phyloP scores from a whole-genome alignment of 31 red algal species.

The Asparagopsis taxiformis region DNA sequence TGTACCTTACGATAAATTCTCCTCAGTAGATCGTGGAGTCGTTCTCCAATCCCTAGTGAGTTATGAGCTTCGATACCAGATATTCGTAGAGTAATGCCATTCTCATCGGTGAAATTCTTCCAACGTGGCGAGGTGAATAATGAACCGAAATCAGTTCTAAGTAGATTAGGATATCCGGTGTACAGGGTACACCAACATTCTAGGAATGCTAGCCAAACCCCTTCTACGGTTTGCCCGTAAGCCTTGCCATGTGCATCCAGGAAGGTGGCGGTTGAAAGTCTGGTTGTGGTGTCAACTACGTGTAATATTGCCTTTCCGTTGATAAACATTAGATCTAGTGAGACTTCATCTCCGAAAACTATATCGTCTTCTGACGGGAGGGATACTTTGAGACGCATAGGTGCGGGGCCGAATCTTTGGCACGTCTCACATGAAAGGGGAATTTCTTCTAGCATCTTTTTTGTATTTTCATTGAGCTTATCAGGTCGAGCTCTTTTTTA shows the following conservation, averaged over 20 bases:
- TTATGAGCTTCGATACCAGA: too few species aligned
- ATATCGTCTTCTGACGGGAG: constrained; percentile 1
- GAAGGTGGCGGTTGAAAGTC: constrained; percentile 9
- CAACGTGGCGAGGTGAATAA: too few species aligned
- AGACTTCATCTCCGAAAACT: constrained; percentile 3
- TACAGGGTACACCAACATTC: too few species aligned
- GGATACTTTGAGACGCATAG: constrained; percentile 5
- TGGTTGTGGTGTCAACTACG: background rate
- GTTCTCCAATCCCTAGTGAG: too few species aligned
- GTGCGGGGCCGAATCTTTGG: background rate
- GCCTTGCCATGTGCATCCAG: constrained; percentile 1
- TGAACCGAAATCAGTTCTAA: too few species aligned
- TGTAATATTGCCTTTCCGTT: constrained; percentile 4
- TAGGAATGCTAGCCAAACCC: background rate
- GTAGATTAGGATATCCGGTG: too few species aligned
- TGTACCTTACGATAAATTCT: too few species aligned
- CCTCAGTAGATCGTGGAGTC: too few species aligned
- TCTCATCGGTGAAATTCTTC: too few species aligned
- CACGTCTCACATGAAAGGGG: background rate
- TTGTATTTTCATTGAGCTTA: background rate
- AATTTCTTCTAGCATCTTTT: constrained; percentile 4
- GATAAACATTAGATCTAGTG: constrained; percentile 12
- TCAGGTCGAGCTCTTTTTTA: background rate
- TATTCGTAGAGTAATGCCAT: too few species aligned
- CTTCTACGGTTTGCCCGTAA: background rate